phyloP scores from a whole-genome alignment of 441 rosid genomes.

The Croton setiger region DNA sequence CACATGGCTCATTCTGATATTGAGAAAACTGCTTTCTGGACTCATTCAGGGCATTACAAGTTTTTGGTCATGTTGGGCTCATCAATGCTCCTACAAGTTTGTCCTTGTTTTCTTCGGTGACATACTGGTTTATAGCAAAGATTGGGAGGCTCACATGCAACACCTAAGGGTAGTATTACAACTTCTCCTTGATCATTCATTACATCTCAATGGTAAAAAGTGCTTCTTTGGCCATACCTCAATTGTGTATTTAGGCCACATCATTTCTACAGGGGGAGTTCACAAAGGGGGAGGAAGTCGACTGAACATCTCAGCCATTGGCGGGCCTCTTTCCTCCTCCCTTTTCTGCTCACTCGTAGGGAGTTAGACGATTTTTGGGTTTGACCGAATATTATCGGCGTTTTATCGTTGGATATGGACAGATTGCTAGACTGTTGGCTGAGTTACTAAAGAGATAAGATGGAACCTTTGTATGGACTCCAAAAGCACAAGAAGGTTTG shows the following conservation, averaged over 20 bases:
- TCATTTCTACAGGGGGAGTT: too few relatives aligned
- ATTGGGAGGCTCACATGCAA: too few relatives aligned
- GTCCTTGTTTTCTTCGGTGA: too few relatives aligned
- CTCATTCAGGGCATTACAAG: too few relatives aligned
- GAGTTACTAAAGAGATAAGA: not conserved
- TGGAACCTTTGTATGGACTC: not conserved
- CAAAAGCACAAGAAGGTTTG: not conserved
- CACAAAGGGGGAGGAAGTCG: not conserved
- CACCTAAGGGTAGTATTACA: too few relatives aligned
- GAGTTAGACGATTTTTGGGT: not conserved
- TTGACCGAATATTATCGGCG: not conserved
- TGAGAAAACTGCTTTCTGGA: too few relatives aligned
- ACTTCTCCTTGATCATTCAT: too few relatives aligned
- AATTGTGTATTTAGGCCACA: not conserved
- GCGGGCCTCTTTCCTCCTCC: not conserved
- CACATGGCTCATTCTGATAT: too few relatives aligned
- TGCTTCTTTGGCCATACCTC: not conserved
- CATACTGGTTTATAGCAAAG: too few relatives aligned
- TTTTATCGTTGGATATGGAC: not conserved
- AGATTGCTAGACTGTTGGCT: not conserved
- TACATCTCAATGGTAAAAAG: not conserved
- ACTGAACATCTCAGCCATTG: not conserved
- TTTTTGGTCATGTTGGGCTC: too few relatives aligned
- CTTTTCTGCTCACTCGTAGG: not conserved
- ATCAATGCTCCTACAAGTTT: too few relatives aligned